phyloP scores from a whole-genome alignment of 768 basidiomycete genomes.

The Leucocoprinus sp. region DNA sequence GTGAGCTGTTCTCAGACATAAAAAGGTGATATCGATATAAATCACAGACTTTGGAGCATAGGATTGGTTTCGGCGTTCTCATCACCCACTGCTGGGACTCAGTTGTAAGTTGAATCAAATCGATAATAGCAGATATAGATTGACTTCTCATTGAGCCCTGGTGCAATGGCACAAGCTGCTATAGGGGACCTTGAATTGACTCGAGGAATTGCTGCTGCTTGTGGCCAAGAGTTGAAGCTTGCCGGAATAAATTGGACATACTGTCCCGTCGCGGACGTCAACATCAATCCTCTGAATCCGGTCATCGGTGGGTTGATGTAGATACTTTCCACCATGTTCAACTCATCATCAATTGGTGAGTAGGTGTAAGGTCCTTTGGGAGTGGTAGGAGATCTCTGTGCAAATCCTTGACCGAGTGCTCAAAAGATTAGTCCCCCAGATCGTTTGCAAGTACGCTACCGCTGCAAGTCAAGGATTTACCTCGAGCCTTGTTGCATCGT shows the following conservation, averaged over 20 bases:
- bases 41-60: constrained; percentile 15
- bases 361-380: constrained; percentile 65
- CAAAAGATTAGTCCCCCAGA: constrained; percentile 37
- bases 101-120: constrained; percentile 42
- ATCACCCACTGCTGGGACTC: constrained; percentile 47
- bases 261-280: constrained; percentile 66
- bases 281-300: constrained; percentile 60
- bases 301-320: constrained; percentile 48
- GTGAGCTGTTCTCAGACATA: constrained; percentile 20
- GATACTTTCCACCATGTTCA: neutral
- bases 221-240: constrained; percentile 46
- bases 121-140: neutral
- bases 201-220: constrained; percentile 35
- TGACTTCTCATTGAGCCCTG: constrained; percentile 39
- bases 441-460: constrained; percentile 40
- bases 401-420: neutral
- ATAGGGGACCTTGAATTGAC: constrained; percentile 39
- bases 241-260: constrained; percentile 68
- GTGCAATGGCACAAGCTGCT: constrained; percentile 65
- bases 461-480: constrained; percentile 44
- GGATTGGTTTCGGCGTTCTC: constrained; percentile 68
- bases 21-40: neutral
- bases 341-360: constrained; percentile 2
- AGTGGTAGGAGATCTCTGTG: constrained; percentile 35
- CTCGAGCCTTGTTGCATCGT: constrained; percentile 45